Conservation (phyloP, 2,329 filamentous ascomycete species). For the Pseudogymnoascus sp. region DNA sequence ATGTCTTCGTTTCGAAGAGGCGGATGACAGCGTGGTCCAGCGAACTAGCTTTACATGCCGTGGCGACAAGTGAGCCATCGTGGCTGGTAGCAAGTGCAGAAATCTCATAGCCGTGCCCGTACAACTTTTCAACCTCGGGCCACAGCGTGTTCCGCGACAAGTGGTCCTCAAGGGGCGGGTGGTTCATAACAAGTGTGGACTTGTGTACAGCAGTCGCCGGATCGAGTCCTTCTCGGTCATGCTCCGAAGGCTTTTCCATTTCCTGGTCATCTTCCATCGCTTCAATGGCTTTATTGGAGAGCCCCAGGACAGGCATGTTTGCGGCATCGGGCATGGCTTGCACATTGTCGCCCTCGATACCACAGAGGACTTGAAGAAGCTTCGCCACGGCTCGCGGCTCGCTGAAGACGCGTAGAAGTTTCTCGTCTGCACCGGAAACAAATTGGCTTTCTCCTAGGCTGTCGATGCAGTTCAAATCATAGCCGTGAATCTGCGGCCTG, state of each 20-base stretch:
- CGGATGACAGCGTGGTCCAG: conserved; percentile 91
- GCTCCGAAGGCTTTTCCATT: conserved; percentile 36
- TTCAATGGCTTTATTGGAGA: conserved; percentile 90
- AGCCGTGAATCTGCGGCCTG: conserved; percentile 93
- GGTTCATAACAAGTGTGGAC: conserved; percentile 55
- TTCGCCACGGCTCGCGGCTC: conserved; percentile 76
- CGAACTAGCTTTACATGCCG: conserved; percentile 86
- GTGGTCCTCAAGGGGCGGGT: conserved; percentile 83
- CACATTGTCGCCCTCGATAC: conserved; percentile 39
- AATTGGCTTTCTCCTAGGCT: conserved; percentile 67
- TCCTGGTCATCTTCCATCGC: conserved; percentile 44
- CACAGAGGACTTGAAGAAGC: conserved; percentile 62
- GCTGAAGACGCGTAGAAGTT: conserved; percentile 91
- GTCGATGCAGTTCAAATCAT: conserved; percentile 92
- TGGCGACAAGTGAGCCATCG: conserved; percentile 70
- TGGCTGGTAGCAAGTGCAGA: conserved; percentile 74
- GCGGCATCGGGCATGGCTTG: conserved; percentile 71
- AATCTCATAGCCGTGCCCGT: conserved; percentile 96
- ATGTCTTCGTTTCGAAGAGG: conserved; percentile 76
- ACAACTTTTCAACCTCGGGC: conserved; percentile 94
- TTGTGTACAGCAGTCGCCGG: conserved; percentile 48
- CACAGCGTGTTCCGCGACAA: conserved; percentile 85
- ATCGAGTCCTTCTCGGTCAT: conserved; percentile 47
- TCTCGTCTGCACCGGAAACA: conserved; percentile 93
- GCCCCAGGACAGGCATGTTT: conserved; percentile 86